These are phyloP conservation scores for Globisporangium canariense DNA, from an alignment of 352 stramenopile species.

Conservation along the genomic window DNA sequence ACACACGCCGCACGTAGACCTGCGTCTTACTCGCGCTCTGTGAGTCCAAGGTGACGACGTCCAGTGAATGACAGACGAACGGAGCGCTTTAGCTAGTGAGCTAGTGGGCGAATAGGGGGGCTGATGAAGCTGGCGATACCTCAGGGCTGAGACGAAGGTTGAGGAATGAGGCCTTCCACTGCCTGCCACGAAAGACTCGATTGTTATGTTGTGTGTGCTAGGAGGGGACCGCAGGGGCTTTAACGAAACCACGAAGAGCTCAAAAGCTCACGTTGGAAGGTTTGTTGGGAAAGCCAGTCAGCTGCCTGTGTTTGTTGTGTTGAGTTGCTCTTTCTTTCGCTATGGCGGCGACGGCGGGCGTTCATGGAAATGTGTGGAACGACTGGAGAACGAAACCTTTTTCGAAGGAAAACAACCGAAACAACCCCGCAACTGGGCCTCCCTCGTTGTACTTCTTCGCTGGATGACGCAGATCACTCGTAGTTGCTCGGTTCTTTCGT, in stretches of 20 bases:
- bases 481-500: background rate
- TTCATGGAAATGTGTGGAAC: conserved; percentile 1
- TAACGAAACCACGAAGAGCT: background rate
- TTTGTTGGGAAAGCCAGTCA: background rate
- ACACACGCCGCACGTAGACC: background rate
- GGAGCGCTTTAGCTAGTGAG: background rate
- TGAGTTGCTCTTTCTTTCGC: background rate
- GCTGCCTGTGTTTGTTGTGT: background rate
- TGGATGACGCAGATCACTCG: too few species aligned
- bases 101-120: background rate
- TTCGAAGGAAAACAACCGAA: background rate
- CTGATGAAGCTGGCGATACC: background rate
- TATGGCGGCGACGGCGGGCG: background rate
- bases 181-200: background rate
- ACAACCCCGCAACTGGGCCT: background rate
- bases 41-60: background rate
- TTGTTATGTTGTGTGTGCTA: too few species aligned
- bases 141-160: background rate
- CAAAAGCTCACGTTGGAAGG: background rate
- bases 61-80: background rate
- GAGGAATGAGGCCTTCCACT: background rate
- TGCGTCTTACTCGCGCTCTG: background rate
- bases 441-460: too few species aligned
- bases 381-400: background rate
- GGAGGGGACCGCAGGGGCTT: too few species aligned